These are phyloP conservation scores for Globomyces sp. DNA, from an alignment of 371 early-diverging fungal species.

Conservation along the genomic window DNA sequence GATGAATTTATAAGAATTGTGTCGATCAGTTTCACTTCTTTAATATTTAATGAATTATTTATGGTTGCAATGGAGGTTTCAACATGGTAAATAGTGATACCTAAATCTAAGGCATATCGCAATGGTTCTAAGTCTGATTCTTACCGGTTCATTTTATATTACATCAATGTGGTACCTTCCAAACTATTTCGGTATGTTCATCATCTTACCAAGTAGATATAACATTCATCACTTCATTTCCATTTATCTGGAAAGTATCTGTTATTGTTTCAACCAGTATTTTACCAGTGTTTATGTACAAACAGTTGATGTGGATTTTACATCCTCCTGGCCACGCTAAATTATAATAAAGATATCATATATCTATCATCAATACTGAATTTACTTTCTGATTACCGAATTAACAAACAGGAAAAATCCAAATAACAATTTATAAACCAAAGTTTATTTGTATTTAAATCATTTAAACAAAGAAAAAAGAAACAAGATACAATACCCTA, in stretches of 20 bases:
- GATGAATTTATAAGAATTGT: conserved; percentile 95
- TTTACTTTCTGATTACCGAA: no score
- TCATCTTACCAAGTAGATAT: conserved; percentile 55
- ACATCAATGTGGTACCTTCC: conserved; percentile 84
- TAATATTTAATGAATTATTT: conserved; percentile 97
- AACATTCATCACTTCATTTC: conserved; percentile 75
- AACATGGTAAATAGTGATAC: conserved; percentile 61
- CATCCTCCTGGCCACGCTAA: conserved; percentile 13
- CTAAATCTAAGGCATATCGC: conserved; percentile 60
- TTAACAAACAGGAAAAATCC: no score
- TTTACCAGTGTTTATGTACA: conserved; percentile 54
- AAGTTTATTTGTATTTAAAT: no score
- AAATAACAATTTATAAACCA: no score
- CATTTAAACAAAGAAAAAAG: no score
- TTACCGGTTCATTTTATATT: conserved; percentile 79
- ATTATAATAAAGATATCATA: conserved; percentile 14
- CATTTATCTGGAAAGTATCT: conserved; percentile 87
- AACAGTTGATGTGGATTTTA: neutral
- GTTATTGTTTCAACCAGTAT: conserved; percentile 87
- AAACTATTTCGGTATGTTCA: conserved; percentile 78
- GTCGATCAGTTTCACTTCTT: conserved; percentile 94
- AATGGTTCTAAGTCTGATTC: conserved; percentile 84
- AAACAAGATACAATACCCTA: conserved; percentile 7
- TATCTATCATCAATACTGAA: neutral
- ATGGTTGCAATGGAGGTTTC: conserved; percentile 96